Conservation (phyloP, 2,329 filamentous ascomycete species). For the Trichoderma gracile region DNA sequence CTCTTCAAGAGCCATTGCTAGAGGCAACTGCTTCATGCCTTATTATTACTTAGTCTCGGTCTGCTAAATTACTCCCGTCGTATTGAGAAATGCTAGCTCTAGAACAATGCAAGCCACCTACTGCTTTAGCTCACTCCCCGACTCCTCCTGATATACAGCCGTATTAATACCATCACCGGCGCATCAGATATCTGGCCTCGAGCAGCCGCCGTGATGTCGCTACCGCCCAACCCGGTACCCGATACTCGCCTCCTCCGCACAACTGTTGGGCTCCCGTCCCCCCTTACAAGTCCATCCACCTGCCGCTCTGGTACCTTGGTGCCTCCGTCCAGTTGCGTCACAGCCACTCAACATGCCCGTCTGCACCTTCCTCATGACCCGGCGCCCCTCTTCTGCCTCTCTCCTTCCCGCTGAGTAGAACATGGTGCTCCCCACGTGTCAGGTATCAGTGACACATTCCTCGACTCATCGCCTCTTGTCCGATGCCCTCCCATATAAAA, state of each 20-base stretch:
- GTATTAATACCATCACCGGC: too few relatives aligned
- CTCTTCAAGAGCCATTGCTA: neutral
- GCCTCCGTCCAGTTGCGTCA: constrained; percentile 21
- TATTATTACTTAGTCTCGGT: too few relatives aligned
- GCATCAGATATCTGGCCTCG: too few relatives aligned
- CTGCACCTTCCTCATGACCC: constrained; percentile 25
- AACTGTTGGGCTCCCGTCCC: neutral
- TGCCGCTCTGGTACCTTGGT: constrained; percentile 9
- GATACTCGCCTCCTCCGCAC: constrained; percentile 5
- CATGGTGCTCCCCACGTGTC: constrained; percentile 9
- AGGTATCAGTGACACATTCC: constrained; percentile 13
- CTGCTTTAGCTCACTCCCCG: too few relatives aligned
- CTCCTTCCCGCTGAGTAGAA: constrained; percentile 11
- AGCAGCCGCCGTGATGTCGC: too few relatives aligned
- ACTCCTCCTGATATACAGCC: too few relatives aligned
- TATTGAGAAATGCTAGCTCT: too few relatives aligned
- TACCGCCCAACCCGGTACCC: constrained; percentile 9
- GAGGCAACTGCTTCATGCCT: too few relatives aligned
- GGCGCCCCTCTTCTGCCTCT: neutral
- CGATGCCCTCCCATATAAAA: too few relatives aligned
- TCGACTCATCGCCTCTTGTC: neutral
- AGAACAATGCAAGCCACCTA: too few relatives aligned
- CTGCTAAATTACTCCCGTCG: too few relatives aligned
- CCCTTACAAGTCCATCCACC: constrained; percentile 11
- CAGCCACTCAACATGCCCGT: constrained; percentile 17